Evolutionary conservation across 2,329 filamentous ascomycete genomes (phyloP).

Genomic region (Colletotrichum lentis): DNA sequence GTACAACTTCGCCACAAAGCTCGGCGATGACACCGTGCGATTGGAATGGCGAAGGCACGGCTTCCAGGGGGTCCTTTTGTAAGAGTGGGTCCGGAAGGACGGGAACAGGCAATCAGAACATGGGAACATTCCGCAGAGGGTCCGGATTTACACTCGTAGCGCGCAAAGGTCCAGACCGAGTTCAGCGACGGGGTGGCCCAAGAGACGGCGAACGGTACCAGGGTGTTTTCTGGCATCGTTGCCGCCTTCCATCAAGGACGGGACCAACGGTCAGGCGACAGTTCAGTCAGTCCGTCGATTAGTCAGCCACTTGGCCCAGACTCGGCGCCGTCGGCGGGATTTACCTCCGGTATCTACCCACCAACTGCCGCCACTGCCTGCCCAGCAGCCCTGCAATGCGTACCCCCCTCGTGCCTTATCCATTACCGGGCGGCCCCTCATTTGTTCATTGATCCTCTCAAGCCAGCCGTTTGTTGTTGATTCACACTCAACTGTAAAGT

Average conservation of each 20-base stretch:
- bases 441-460: background rate
- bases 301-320: background rate
- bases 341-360: slow-evolving; percentile 18
- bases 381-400: background rate
- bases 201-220: background rate
- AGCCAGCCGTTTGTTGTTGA: too few relatives aligned
- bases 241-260: slow-evolving; percentile 11
- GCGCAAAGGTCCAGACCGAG: slow-evolving; percentile 19
- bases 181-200: background rate
- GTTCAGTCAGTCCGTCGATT: too few relatives aligned
- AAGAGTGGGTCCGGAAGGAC: slow-evolving; percentile 25
- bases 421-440: background rate
- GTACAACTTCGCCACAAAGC: slow-evolving; percentile 27
- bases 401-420: slow-evolving; percentile 6
- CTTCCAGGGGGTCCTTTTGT: slow-evolving; percentile 14
- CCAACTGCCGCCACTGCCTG: slow-evolving; percentile 16
- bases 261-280: slow-evolving; percentile 1
- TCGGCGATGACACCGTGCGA: slow-evolving; percentile 28
- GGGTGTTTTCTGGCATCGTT: slow-evolving; percentile 25
- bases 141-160: slow-evolving; percentile 18
- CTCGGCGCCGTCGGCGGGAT: slow-evolving; percentile 25
- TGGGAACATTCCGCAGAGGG: slow-evolving; percentile 31
- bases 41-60: background rate
- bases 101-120: slow-evolving; percentile 31
- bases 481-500: too few relatives aligned